Conservation (phyloP, 2,329 filamentous ascomycete species). For the Xylariales sp. region DNA sequence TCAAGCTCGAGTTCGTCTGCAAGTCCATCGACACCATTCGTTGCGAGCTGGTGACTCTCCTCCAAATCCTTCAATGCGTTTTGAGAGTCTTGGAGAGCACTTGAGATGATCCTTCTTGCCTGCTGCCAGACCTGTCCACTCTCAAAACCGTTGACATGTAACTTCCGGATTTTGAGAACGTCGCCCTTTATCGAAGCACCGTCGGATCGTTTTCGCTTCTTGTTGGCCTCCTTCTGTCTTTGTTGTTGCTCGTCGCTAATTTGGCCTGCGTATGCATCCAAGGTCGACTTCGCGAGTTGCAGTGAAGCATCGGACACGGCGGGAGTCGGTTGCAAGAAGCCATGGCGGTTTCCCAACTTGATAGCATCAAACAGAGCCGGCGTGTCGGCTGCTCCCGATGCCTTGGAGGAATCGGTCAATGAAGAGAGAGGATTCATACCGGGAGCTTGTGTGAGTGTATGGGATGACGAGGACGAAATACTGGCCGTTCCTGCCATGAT, state of each 20-base stretch:
- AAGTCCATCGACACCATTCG: conserved; percentile 36
- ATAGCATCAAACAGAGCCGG: conserved; percentile 53
- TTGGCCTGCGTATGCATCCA: conserved; percentile 72
- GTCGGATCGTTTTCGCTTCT: conserved; percentile 68
- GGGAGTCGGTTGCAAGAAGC: conserved; percentile 69
- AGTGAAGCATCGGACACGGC: conserved; percentile 66
- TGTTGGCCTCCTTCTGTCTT: conserved; percentile 61
- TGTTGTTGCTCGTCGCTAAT: conserved; percentile 69
- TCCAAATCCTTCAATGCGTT: conserved; percentile 44
- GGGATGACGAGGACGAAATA: conserved; percentile 59
- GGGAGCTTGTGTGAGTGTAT: conserved; percentile 54
- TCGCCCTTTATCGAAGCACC: conserved; percentile 38
- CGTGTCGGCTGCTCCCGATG: conserved; percentile 33
- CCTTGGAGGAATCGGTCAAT: conserved; percentile 25
- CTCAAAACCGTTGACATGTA: conserved; percentile 84
- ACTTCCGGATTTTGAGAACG: conserved; percentile 70
- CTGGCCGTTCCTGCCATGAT: conserved; percentile 35
- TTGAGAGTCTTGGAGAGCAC: conserved; percentile 45
- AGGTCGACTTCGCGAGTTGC: conserved; percentile 70
- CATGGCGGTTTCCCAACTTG: conserved; percentile 57
- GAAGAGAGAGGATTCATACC: conserved; percentile 36
- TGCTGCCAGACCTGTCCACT: conserved; percentile 93
- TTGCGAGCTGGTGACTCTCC: conserved; percentile 48
- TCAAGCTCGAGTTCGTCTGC: conserved; percentile 26
- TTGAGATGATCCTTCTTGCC: conserved; percentile 71